Percentiles rank a stretch among this genome's conserved stretches.
Evolutionary conservation across 345 rosid species (phyloP).

Genomic region (Excoecaria agallocha): DNA sequence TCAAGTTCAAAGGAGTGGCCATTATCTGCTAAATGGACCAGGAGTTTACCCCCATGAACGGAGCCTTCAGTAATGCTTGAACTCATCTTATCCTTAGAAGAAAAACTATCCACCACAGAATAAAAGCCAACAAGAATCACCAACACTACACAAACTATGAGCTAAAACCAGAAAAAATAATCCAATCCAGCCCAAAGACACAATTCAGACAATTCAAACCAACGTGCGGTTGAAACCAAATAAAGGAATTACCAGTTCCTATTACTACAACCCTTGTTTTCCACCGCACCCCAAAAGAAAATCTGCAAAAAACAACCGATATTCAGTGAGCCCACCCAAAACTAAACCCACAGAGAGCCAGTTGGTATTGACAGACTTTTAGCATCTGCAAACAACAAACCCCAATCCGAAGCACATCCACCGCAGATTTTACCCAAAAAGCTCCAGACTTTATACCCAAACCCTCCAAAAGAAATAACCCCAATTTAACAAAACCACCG

Average conservation of each 20-base stretch:
- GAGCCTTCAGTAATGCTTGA: conserved; percentile 49
- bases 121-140: conserved; percentile 9
- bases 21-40: conserved; percentile 82
- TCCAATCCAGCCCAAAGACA: conserved; percentile 13
- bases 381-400: conserved; percentile 20
- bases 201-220: conserved; percentile 10
- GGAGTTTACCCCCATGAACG: conserved; percentile 62
- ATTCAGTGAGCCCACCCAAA: conserved; percentile 12
- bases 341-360: conserved; percentile 4
- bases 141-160: background rate
- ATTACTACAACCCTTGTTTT: conserved; percentile 20
- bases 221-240: conserved; percentile 10
- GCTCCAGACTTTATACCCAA: conserved; percentile 8
- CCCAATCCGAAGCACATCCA: conserved; percentile 6
- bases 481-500: conserved; percentile 23
- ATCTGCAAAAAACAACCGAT: conserved; percentile 17
- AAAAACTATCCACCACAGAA: conserved; percentile 33
- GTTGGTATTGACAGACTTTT: conserved; percentile 4
- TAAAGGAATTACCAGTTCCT: conserved; percentile 3
- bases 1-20: conserved; percentile 74
- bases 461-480: conserved; percentile 24
- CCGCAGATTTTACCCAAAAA: conserved; percentile 18
- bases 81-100: conserved; percentile 56
- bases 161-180: background rate
- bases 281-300: conserved; percentile 24